Percentiles rank a stretch among this genome's conserved stretches.
Evolutionary conservation across 495 filamentous ascomycete species (phyloP).

Genomic region (Thozetella sp.): DNA sequence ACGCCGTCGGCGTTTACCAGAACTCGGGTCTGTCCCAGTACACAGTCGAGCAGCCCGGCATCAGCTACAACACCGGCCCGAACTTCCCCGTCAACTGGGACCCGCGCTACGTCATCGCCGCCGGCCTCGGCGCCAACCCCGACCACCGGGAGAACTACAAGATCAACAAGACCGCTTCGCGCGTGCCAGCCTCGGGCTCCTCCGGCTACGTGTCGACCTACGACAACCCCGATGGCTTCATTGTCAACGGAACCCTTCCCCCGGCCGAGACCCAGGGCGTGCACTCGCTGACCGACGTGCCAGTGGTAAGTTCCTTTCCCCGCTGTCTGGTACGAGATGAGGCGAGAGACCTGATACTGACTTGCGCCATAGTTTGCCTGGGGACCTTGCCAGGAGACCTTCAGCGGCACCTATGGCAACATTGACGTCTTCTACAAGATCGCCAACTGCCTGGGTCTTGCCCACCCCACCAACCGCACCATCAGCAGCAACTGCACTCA

Average conservation of each 20-base stretch:
- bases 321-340: not conserved
- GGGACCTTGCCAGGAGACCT: constrained; percentile 72
- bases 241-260: constrained; percentile 71
- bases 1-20: constrained; percentile 67
- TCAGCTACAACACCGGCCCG: constrained; percentile 61
- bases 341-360: not conserved
- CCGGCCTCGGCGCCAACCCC: constrained; percentile 63
- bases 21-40: constrained; percentile 73
- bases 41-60: constrained; percentile 38
- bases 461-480: constrained; percentile 25
- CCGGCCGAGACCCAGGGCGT: constrained; percentile 59
- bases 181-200: constrained; percentile 51
- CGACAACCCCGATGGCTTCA: constrained; percentile 63
- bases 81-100: constrained; percentile 78
- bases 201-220: constrained; percentile 39
- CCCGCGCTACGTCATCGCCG: constrained; percentile 72
- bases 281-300: constrained; percentile 75
- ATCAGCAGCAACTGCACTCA: not conserved
- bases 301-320: constrained; percentile 39
- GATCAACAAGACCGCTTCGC: constrained; percentile 57
- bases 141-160: constrained; percentile 69
- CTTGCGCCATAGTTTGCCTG: constrained; percentile 52
- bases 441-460: constrained; percentile 67
- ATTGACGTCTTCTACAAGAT: constrained; percentile 76
- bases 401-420: constrained; percentile 68